A percentile compares a stretch with the other conserved stretches of the same genome.
Evolutionary conservation across 352 stramenopile species (phyloP).

Genomic region (Pythium rishiriense): DNA sequence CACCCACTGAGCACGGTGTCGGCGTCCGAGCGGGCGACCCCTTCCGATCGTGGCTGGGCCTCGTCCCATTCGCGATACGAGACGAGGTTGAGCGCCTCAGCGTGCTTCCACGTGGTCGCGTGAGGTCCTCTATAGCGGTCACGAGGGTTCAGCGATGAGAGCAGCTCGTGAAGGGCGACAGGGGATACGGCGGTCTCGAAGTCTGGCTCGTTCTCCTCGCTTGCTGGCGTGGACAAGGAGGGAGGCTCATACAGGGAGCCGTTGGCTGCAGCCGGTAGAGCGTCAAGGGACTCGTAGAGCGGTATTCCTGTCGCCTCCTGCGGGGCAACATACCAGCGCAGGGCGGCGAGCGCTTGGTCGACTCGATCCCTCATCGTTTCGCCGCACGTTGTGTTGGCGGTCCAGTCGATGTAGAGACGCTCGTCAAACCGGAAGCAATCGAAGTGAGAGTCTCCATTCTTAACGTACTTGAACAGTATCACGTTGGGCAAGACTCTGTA

Average conservation of each 20-base stretch:
- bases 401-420: neutral
- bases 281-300: neutral
- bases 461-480: neutral
- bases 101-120: neutral
- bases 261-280: no score
- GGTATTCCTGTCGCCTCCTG: neutral
- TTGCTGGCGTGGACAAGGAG: no score
- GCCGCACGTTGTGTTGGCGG: neutral
- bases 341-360: neutral
- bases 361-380: neutral
- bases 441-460: neutral
- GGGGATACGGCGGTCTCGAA: neutral
- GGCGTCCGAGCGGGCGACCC: neutral
- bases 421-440: conserved; percentile 7
- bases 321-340: conserved; percentile 7
- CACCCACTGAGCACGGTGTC: neutral
- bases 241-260: no score
- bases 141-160: neutral
- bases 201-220: no score
- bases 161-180: neutral
- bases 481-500: neutral
- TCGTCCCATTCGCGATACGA: neutral
- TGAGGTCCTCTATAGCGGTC: neutral
- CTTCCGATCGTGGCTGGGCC: neutral
- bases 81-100: neutral